A percentile compares a stretch with the other conserved stretches of the same genome.
Conservation (phyloP, 2,329 filamentous ascomycete species). For the Hypoxylon sp. region DNA sequence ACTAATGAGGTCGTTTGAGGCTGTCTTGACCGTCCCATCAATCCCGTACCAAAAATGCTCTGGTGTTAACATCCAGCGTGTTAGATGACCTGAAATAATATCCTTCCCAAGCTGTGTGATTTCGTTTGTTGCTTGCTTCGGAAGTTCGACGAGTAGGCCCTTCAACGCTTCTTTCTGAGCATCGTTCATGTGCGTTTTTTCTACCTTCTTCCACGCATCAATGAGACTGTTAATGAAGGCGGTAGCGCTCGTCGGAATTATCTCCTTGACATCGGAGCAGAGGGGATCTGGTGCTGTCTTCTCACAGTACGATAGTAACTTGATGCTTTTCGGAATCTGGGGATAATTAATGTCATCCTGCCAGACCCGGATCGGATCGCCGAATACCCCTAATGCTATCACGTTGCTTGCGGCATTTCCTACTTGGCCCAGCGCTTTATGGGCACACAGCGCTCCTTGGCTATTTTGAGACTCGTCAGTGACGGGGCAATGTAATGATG, state of each 20-base stretch:
- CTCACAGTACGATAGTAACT: conserved; percentile 37
- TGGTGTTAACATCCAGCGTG: conserved; percentile 42
- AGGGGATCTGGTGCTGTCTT: conserved; percentile 35
- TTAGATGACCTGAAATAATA: conserved; percentile 28
- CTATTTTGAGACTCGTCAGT: conserved; percentile 18
- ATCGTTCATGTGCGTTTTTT: conserved; percentile 32
- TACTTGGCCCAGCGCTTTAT: conserved; percentile 35
- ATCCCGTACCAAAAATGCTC: conserved; percentile 45
- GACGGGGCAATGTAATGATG: neutral
- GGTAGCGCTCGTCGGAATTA: conserved; percentile 26
- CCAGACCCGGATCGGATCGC: conserved; percentile 39
- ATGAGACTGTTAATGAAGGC: conserved; percentile 31
- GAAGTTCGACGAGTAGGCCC: conserved; percentile 27
- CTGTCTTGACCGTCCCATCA: conserved; percentile 35
- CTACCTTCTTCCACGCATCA: conserved; percentile 33
- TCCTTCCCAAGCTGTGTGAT: conserved; percentile 32
- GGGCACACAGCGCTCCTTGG: conserved; percentile 41
- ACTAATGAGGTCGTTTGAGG: conserved; percentile 29
- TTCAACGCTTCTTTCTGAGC: conserved; percentile 34
- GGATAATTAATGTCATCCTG: conserved; percentile 33
- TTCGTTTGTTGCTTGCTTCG: conserved; percentile 29
- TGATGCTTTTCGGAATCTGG: conserved; percentile 17
- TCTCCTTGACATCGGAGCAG: conserved; percentile 30
- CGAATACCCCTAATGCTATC: conserved; percentile 39
- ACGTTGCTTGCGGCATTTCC: conserved; percentile 33